Evolutionary conservation across 2,329 filamentous ascomycete species (phyloP).

Genomic region (Cytospora piceae): DNA sequence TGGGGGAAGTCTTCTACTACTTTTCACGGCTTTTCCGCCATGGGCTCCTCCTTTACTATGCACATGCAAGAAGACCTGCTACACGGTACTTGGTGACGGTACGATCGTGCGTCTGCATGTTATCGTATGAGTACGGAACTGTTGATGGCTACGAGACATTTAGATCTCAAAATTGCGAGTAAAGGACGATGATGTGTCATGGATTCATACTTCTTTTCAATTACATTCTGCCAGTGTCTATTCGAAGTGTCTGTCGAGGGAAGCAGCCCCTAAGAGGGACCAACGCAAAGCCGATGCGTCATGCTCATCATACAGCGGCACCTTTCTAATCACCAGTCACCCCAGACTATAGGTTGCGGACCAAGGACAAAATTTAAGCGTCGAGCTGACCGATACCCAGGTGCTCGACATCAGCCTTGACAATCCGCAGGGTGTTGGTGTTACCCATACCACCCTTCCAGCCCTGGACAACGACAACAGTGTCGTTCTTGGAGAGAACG

Average conservation of each 20-base stretch:
- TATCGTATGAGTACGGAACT: background rate
- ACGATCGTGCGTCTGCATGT: background rate
- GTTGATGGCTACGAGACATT: background rate
- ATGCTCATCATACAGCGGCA: background rate
- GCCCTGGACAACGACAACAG: constrained; percentile 83
- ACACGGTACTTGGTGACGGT: background rate
- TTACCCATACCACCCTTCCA: constrained; percentile 92
- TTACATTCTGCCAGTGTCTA: constrained; percentile 22
- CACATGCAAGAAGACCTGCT: background rate
- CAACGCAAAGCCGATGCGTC: constrained; percentile 8
- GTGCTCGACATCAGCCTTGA: constrained; percentile 63
- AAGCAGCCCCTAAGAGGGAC: background rate
- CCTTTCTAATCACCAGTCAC: background rate
- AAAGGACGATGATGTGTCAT: background rate
- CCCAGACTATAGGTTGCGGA: constrained; percentile 5
- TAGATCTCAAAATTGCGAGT: background rate
- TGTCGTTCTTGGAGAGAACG: constrained; percentile 72
- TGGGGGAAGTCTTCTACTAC: background rate
- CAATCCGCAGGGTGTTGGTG: constrained; percentile 77
- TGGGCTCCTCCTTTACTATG: background rate
- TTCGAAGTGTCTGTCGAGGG: constrained; percentile 13
- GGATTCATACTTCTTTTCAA: constrained; percentile 7
- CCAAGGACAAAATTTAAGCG: constrained; percentile 9
- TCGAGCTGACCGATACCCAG: constrained; percentile 56
- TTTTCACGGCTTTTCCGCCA: background rate